These are phyloP conservation scores for Plenodomus tracheiphilus DNA, from an alignment of 2,329 filamentous ascomycete species.

Conservation along the genomic window DNA sequence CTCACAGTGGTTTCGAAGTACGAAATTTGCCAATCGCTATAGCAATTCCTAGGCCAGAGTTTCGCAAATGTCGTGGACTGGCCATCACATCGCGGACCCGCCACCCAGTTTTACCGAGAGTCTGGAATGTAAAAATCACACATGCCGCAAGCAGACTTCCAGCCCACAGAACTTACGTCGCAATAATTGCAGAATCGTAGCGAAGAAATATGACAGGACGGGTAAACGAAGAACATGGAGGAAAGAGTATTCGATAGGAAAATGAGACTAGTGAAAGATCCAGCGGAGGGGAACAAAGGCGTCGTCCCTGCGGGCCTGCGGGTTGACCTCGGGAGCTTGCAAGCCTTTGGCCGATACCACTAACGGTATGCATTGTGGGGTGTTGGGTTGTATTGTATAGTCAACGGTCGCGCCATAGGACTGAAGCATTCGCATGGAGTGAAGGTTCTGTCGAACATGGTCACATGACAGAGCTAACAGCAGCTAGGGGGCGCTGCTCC, in stretches of 20 bases:
- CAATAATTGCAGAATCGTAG: constrained; percentile 3
- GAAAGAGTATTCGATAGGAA: constrained; percentile 14
- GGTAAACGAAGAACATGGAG: neutral
- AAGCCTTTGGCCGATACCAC: neutral
- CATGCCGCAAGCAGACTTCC: constrained; percentile 32
- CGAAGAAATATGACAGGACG: constrained; percentile 3
- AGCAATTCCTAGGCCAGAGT: neutral
- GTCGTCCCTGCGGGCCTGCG: neutral
- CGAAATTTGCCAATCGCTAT: neutral
- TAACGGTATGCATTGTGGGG: neutral
- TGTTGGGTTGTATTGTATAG: neutral
- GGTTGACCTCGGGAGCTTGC: neutral
- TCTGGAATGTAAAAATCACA: constrained; percentile 17
- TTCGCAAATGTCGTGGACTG: neutral
- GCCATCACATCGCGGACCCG: constrained; percentile 9
- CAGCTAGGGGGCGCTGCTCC: neutral
- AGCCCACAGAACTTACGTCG: constrained; percentile 14
- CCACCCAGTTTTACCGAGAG: constrained; percentile 11
- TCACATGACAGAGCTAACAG: neutral
- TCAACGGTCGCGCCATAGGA: neutral
- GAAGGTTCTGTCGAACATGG: neutral
- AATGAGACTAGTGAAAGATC: constrained; percentile 13
- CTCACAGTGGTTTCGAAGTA: constrained; percentile 1
- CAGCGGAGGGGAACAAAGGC: constrained; percentile 23
- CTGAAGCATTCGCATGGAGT: neutral